phyloP scores from a whole-genome alignment of 202 grass and related monocot genomes.

The Panicum virgatum region DNA sequence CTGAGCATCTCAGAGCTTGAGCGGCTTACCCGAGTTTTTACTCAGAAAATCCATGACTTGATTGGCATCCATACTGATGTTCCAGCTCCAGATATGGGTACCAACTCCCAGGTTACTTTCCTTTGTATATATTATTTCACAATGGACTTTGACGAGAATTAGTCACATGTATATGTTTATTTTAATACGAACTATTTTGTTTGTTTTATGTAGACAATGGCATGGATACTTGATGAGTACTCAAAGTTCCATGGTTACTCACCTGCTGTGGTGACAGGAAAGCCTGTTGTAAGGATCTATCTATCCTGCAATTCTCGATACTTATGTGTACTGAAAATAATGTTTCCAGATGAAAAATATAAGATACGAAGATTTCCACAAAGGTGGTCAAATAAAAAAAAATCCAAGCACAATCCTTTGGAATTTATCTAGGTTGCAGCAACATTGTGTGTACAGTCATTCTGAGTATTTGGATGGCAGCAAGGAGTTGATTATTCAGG shows the following conservation, averaged over 20 bases:
- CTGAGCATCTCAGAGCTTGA: slow-evolving; percentile 87
- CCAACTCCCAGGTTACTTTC: slow-evolving; percentile 72
- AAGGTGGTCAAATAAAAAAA: neutral
- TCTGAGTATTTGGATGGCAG: neutral
- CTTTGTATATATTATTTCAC: neutral
- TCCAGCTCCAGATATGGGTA: slow-evolving; percentile 98
- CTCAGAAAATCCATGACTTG: slow-evolving; percentile 97
- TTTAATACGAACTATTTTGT: slow-evolving; percentile 2
- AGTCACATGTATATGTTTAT: neutral
- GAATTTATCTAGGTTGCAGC: slow-evolving; percentile 2
- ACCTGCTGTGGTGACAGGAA: slow-evolving; percentile 98
- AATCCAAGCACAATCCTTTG: neutral
- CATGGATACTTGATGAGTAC: slow-evolving; percentile 98
- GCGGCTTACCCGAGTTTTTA: slow-evolving; percentile 91
- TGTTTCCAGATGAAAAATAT: neutral
- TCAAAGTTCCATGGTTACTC: slow-evolving; percentile 99
- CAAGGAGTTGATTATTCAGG: slow-evolving; percentile 15
- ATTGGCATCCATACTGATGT: slow-evolving; percentile 98
- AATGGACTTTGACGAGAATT: slow-evolving; percentile 2
- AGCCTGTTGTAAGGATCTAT: slow-evolving; percentile 83
- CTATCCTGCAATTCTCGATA: neutral
- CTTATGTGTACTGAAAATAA: slow-evolving; percentile 4
- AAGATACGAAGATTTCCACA: neutral
- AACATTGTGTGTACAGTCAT: neutral
- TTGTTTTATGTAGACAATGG: slow-evolving; percentile 77